phyloP scores from a whole-genome alignment of 2,329 filamentous ascomycete genomes.

The Lachnellula suecica region DNA sequence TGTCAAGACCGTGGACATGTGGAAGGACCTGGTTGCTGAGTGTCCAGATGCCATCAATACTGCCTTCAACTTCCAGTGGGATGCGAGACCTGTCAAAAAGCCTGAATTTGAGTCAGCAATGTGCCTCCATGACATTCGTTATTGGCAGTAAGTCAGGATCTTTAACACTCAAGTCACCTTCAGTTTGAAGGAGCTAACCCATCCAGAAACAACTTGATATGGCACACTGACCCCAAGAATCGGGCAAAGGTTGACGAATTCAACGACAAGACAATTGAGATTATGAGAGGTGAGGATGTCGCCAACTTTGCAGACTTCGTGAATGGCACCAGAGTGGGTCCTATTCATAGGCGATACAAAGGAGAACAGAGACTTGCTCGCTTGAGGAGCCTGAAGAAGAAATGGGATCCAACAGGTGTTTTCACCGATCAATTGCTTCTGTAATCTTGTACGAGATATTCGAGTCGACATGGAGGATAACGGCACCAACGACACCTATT shows the following conservation, averaged over 20 bases:
- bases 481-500: no score
- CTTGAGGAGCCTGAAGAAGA: slow-evolving; percentile 25
- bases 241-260: background rate
- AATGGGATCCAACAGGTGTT: slow-evolving; percentile 28
- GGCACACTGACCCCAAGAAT: slow-evolving; percentile 1
- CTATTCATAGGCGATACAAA: background rate
- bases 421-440: slow-evolving; percentile 14
- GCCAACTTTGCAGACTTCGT: background rate
- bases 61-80: slow-evolving; percentile 12
- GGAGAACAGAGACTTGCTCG: slow-evolving; percentile 16
- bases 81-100: background rate
- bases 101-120: slow-evolving; percentile 6
- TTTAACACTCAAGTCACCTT: no score
- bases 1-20: slow-evolving; percentile 5
- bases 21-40: slow-evolving; percentile 1
- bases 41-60: slow-evolving; percentile 10
- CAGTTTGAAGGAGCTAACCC: background rate
- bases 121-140: slow-evolving; percentile 5
- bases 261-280: background rate
- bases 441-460: no score
- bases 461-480: no score
- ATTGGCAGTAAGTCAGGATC: background rate
- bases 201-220: slow-evolving; percentile 2
- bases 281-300: background rate
- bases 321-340: background rate